Conservation (phyloP, 129 eudicot genomes). For the Calendula officinalis region DNA sequence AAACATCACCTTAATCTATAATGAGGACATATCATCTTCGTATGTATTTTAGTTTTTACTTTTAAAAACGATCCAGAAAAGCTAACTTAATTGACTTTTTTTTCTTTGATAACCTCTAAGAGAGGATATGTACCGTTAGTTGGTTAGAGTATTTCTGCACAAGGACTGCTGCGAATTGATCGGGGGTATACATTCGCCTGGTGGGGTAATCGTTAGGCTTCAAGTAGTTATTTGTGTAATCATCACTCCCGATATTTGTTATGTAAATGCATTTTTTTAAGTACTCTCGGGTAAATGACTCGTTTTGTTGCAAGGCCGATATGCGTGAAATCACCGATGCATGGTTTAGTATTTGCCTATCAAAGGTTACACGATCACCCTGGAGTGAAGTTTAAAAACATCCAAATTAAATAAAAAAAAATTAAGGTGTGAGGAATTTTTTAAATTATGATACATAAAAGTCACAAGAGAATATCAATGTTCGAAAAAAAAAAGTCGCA, state of each 20-base stretch:
- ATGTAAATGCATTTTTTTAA: constrained; percentile 38
- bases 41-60: no score
- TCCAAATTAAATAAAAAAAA: no score
- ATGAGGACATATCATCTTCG: no score
- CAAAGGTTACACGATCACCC: constrained; percentile 9
- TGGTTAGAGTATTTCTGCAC: constrained; percentile 25
- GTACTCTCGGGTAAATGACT: constrained; percentile 11
- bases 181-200: constrained; percentile 15
- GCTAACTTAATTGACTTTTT: no score
- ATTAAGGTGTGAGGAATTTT: no score
- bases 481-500: no score
- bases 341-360: constrained; percentile 31
- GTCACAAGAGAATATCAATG: no score
- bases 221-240: constrained; percentile 39
- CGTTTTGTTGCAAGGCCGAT: constrained; percentile 16
- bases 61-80: no score
- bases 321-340: constrained; percentile 15
- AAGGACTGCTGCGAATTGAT: constrained; percentile 30
- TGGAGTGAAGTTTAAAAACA: background rate
- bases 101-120: no score
- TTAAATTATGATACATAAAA: no score
- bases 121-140: constrained; percentile 29
- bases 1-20: no score
- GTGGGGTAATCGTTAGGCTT: constrained; percentile 26
- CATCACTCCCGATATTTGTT: constrained; percentile 41